Percentiles rank a stretch among this genome's conserved stretches.
Evolutionary conservation across 2,329 filamentous ascomycete genomes (phyloP).

Genomic region (Paramyrothecium roridum): DNA sequence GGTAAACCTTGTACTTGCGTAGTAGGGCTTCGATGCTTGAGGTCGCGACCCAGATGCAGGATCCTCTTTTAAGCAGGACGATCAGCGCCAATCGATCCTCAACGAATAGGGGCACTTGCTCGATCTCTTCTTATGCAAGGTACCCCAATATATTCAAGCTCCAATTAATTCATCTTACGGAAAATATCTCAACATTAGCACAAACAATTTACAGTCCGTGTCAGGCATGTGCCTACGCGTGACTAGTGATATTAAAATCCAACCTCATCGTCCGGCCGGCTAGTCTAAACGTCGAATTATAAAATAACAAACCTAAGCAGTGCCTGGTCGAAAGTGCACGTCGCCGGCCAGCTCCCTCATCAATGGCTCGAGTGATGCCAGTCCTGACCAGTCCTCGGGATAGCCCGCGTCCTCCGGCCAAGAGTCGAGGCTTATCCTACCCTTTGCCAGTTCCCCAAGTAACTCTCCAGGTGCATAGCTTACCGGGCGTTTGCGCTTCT

Average conservation of each 20-base stretch:
- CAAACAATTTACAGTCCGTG: no score
- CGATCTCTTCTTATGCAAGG: no score
- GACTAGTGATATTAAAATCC: no score
- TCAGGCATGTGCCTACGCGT: no score
- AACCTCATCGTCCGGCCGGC: no score
- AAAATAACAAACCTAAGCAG: background rate
- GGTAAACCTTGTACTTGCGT: background rate
- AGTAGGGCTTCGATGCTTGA: background rate
- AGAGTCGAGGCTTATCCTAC: slow-evolving; percentile 4
- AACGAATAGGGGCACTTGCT: background rate
- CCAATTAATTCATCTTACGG: no score
- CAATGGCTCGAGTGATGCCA: slow-evolving; percentile 39
- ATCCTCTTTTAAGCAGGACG: background rate
- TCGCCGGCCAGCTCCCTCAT: slow-evolving; percentile 38
- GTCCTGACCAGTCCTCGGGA: slow-evolving; percentile 27
- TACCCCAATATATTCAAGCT: no score
- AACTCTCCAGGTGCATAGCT: slow-evolving; percentile 12
- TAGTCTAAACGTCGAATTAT: background rate
- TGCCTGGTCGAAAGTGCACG: background rate
- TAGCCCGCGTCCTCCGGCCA: slow-evolving; percentile 12
- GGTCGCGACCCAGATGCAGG: background rate
- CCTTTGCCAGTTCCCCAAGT: slow-evolving; percentile 22
- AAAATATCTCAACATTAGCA: no score
- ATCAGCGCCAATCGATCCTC: slow-evolving; percentile 3
- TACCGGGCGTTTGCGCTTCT: background rate